Percentiles rank a stretch among this genome's conserved stretches.
These are phyloP conservation scores for Senecio squalidus DNA, from an alignment of 140 eudicot genomes.

Conservation along the genomic window DNA sequence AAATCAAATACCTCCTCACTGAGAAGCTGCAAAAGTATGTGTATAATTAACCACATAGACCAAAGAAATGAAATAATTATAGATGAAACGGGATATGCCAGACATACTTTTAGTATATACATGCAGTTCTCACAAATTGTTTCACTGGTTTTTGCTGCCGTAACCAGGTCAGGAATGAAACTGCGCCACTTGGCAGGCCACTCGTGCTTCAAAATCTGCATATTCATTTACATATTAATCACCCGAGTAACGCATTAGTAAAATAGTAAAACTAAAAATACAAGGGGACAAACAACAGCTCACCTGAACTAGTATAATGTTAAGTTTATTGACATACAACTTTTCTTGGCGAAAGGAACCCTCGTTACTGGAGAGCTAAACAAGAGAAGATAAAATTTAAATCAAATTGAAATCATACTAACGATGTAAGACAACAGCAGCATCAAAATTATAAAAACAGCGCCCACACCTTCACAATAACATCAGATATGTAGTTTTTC, in stretches of 20 bases:
- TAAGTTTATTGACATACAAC: conserved; percentile 84
- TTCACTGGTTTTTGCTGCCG: conserved; percentile 96
- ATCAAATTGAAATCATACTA: not conserved
- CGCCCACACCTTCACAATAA: conserved; percentile 79
- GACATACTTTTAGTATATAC: conserved; percentile 84
- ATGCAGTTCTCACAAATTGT: conserved; percentile 98
- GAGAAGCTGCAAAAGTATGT: conserved; percentile 51
- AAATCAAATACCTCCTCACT: conserved; percentile 99
- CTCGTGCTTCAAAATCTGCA: conserved; percentile 93
- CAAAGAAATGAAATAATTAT: not conserved
- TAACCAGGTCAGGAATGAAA: conserved; percentile 86
- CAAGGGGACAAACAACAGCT: not conserved
- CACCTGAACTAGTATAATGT: conserved; percentile 95
- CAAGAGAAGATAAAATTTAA: not conserved
- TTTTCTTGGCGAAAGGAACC: conserved; percentile 83
- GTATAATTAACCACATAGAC: not conserved
- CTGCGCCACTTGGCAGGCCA: conserved; percentile 98
- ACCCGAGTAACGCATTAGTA: conserved; percentile 5
- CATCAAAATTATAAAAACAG: conserved; percentile 3
- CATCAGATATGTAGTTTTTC: conserved; percentile 95
- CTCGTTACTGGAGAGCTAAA: conserved; percentile 91
- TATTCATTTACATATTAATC: conserved; percentile 1
- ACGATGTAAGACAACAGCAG: not conserved
- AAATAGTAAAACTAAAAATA: not conserved
- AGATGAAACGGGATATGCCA: not conserved